Conservation (phyloP, 805 yeast species). For the Saturnispora sanitii region DNA sequence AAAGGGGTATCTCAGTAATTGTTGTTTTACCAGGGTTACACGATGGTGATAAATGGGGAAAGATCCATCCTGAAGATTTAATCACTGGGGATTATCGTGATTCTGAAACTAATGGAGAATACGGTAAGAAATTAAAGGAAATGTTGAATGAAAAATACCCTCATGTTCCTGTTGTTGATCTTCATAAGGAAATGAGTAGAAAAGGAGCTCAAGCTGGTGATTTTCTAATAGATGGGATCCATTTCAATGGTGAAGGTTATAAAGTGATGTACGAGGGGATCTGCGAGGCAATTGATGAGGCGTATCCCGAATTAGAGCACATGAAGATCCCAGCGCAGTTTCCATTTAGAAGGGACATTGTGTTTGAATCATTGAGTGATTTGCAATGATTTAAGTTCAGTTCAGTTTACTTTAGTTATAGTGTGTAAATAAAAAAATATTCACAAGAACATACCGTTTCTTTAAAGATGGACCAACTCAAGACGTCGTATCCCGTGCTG, state of each 20-base stretch:
- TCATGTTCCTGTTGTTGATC: slow-evolving; percentile 43
- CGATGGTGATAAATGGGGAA: slow-evolving; percentile 35
- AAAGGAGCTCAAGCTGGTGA: slow-evolving; percentile 8
- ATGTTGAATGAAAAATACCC: slow-evolving; percentile 30
- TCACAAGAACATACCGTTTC: too few relatives aligned
- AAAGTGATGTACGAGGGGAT: slow-evolving; percentile 27
- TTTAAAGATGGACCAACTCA: not conserved
- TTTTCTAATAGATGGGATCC: slow-evolving; percentile 34
- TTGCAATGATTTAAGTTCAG: not conserved
- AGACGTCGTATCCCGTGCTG: not conserved
- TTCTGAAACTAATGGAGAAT: slow-evolving; percentile 34
- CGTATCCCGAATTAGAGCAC: not conserved
- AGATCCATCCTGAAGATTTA: slow-evolving; percentile 26
- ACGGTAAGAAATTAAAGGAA: slow-evolving; percentile 39
- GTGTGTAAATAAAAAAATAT: too few relatives aligned
- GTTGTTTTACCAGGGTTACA: slow-evolving; percentile 56
- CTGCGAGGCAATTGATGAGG: slow-evolving; percentile 11
- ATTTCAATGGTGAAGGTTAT: slow-evolving; percentile 31
- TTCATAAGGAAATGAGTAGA: not conserved
- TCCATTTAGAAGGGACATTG: slow-evolving; percentile 8
- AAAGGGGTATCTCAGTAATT: slow-evolving; percentile 40
- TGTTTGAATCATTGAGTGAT: slow-evolving; percentile 3
- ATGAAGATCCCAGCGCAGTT: slow-evolving; percentile 5
- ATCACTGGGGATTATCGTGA: slow-evolving; percentile 35
- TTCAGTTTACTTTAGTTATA: too few relatives aligned